A percentile compares a stretch with the other conserved stretches of the same genome.
Conservation (phyloP, 1,284 basidiomycete species). For the Fomitopsis pinicola region DNA sequence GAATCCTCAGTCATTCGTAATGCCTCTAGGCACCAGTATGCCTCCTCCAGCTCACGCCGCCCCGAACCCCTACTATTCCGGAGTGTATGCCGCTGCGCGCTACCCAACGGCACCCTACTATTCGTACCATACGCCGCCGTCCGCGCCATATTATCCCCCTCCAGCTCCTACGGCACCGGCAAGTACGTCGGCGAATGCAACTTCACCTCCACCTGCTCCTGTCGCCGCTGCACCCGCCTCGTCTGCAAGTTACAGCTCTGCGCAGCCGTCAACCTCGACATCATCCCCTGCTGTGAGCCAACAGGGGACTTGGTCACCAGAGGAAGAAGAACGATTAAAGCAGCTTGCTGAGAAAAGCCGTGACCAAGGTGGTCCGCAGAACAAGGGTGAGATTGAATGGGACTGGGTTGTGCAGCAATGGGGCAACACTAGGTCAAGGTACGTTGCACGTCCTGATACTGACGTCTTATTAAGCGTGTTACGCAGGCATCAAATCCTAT, state of each 20-base stretch:
- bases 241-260: slow-evolving; percentile 30
- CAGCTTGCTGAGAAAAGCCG: slow-evolving; percentile 63
- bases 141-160: slow-evolving; percentile 32
- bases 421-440: slow-evolving; percentile 70
- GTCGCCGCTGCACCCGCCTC: slow-evolving; percentile 27
- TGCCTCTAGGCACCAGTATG: slow-evolving; percentile 46
- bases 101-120: slow-evolving; percentile 62
- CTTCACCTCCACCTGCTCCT: slow-evolving; percentile 14
- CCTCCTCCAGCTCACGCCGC: slow-evolving; percentile 29
- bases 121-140: slow-evolving; percentile 35
- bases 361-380: slow-evolving; percentile 29
- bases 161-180: slow-evolving; percentile 14
- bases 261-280: slow-evolving; percentile 25
- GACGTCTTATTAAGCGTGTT: background rate
- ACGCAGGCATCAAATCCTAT: slow-evolving; percentile 68
- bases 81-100: slow-evolving; percentile 33
- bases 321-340: slow-evolving; percentile 64
- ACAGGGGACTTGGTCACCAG: slow-evolving; percentile 72
- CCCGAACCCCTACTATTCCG: slow-evolving; percentile 37
- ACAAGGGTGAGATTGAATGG: slow-evolving; percentile 65
- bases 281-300: slow-evolving; percentile 40
- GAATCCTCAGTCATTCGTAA: slow-evolving; percentile 66
- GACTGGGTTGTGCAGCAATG: slow-evolving; percentile 69
- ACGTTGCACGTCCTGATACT: slow-evolving; percentile 13
- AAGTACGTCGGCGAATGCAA: slow-evolving; percentile 18